phyloP scores from a whole-genome alignment of 441 rosid species.

The Pelargonium citronellum region DNA sequence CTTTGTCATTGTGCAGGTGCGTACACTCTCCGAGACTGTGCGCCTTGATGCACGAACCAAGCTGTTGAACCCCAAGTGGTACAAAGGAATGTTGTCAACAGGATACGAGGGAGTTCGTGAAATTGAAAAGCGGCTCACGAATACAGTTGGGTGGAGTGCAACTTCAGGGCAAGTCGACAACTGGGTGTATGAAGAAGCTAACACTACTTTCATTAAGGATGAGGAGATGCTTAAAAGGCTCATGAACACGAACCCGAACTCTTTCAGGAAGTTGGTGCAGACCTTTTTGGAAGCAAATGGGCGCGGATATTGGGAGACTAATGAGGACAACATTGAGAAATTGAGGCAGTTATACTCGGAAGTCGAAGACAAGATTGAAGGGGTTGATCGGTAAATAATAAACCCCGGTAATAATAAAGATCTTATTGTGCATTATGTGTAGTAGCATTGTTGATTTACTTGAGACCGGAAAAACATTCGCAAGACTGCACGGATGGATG shows the following conservation, averaged over 20 bases:
- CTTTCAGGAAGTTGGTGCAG: constrained; percentile 87
- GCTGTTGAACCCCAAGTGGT: constrained; percentile 95
- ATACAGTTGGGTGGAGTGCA: constrained; percentile 99
- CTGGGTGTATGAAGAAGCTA: constrained; percentile 97
- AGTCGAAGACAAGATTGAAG: constrained; percentile 97
- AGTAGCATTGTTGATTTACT: constrained; percentile 23
- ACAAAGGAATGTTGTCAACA: constrained; percentile 93
- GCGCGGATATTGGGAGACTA: constrained; percentile 96
- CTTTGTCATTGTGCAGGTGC: constrained; percentile 42
- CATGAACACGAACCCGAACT: constrained; percentile 81
- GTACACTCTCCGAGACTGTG: constrained; percentile 82
- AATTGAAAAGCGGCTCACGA: constrained; percentile 88
- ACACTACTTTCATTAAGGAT: constrained; percentile 85
- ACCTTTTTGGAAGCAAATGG: constrained; percentile 98
- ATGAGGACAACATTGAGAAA: constrained; percentile 69
- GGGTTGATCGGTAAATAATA: constrained; percentile 58
- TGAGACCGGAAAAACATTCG: constrained; percentile 4
- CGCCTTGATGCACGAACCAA: constrained; percentile 90
- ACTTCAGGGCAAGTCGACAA: constrained; percentile 98
- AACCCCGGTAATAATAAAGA: constrained; percentile 3
- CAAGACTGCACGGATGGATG: not conserved
- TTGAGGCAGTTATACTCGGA: constrained; percentile 84
- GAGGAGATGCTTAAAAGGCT: constrained; percentile 89
- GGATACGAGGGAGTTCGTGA: constrained; percentile 98
- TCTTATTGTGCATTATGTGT: constrained; percentile 18